These are phyloP conservation scores for Avena insularis DNA, from an alignment of 176 grass and related monocot genomes.

Conservation along the genomic window DNA sequence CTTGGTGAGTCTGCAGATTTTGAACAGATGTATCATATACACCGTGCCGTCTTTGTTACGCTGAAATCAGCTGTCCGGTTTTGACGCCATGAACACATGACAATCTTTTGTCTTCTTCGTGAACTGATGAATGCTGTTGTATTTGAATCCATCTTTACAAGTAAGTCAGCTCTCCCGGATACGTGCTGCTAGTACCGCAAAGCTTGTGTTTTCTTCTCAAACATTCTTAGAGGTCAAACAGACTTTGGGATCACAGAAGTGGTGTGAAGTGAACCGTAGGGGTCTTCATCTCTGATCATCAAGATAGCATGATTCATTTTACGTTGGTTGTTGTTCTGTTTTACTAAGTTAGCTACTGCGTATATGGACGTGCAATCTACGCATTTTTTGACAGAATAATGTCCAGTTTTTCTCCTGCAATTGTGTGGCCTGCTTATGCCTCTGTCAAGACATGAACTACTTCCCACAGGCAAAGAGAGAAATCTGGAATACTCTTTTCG, in stretches of 20 bases:
- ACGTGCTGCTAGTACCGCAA: not conserved
- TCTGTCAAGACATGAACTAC: not conserved
- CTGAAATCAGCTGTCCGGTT: not conserved
- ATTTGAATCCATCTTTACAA: not conserved
- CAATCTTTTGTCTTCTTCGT: not conserved
- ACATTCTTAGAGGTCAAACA: slow-evolving; percentile 45
- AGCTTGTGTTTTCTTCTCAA: slow-evolving; percentile 42
- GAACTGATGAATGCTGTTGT: not conserved
- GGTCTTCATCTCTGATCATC: slow-evolving; percentile 41
- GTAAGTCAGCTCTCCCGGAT: not conserved
- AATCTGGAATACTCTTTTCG: not conserved
- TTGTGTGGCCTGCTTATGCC: not conserved
- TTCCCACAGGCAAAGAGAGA: not conserved
- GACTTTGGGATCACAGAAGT: slow-evolving; percentile 44
- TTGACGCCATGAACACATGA: not conserved
- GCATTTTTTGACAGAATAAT: not conserved
- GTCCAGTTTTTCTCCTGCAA: not conserved
- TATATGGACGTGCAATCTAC: slow-evolving; percentile 14
- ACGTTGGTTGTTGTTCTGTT: not conserved
- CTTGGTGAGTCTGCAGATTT: not conserved
- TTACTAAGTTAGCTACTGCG: slow-evolving; percentile 8
- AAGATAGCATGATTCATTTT: slow-evolving; percentile 46
- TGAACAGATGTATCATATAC: not conserved
- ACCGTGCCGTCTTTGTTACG: not conserved
- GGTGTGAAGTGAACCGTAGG: slow-evolving; percentile 29